phyloP scores from a whole-genome alignment of 768 basidiomycete genomes.

The Calocybe gangraenosa region DNA sequence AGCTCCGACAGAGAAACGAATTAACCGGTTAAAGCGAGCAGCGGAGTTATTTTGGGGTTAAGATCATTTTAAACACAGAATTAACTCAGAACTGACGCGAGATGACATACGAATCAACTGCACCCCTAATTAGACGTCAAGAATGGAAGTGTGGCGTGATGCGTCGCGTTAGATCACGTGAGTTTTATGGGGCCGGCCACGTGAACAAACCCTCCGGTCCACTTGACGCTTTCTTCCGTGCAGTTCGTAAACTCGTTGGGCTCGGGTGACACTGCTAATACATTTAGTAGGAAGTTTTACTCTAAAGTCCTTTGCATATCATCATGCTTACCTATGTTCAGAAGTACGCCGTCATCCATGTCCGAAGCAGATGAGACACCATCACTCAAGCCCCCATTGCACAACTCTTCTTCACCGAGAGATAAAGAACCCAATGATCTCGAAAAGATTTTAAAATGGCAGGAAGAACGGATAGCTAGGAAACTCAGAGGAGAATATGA shows the following conservation, averaged over 20 bases:
- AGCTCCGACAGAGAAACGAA: too few species aligned
- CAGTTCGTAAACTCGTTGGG: too few species aligned
- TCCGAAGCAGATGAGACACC: neutral
- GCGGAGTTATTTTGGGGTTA: too few species aligned
- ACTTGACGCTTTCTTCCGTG: conserved; percentile 1
- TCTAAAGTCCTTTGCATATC: neutral
- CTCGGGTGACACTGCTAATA: too few species aligned
- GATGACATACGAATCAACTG: too few species aligned
- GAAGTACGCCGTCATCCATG: neutral
- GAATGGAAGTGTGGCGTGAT: neutral
- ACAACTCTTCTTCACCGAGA: conserved; percentile 47
- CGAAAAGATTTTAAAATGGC: conserved; percentile 63
- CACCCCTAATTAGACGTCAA: neutral
- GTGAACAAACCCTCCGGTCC: too few species aligned
- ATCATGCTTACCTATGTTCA: neutral
- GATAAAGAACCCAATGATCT: conserved; percentile 57
- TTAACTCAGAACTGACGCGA: too few species aligned
- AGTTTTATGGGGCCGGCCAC: neutral
- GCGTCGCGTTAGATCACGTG: conserved; percentile 2
- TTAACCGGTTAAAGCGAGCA: too few species aligned
- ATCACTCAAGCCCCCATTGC: conserved; percentile 44
- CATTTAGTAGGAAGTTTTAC: too few species aligned
- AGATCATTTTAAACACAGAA: too few species aligned
- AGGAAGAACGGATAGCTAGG: conserved; percentile 67
- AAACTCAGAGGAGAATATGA: conserved; percentile 77